Evolutionary conservation across 768 basidiomycete genomes (phyloP).

Genomic region (Hypsizygus marmoreus): DNA sequence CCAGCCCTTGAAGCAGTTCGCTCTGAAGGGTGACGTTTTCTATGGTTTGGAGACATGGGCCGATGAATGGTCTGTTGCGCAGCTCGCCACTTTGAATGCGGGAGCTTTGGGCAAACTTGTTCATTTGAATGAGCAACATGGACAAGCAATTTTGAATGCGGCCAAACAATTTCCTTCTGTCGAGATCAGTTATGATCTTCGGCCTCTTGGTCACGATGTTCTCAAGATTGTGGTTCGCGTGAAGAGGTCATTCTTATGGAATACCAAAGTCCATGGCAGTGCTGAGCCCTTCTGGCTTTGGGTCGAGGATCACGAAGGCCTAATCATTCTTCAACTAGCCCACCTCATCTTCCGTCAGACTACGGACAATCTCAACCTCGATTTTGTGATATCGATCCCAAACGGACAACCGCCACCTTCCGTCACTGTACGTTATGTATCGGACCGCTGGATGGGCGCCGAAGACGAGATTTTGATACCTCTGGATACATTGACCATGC

Average conservation of each 20-base stretch:
- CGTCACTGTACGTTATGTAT: constrained; percentile 77
- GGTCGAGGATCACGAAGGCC: constrained; percentile 85
- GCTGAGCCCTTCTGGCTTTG: constrained; percentile 94
- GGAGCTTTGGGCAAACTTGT: constrained; percentile 75
- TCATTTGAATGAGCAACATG: constrained; percentile 85
- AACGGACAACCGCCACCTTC: constrained; percentile 57
- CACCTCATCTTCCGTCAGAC: constrained; percentile 72
- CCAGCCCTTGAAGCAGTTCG: constrained; percentile 84
- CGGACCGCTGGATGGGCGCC: constrained; percentile 92
- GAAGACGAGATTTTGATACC: constrained; percentile 71
- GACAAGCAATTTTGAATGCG: constrained; percentile 72
- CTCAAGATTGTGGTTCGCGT: constrained; percentile 74
- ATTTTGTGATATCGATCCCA: constrained; percentile 81
- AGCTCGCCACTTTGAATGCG: constrained; percentile 69
- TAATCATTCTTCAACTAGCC: constrained; percentile 79
- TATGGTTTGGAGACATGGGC: constrained; percentile 80
- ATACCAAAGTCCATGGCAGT: constrained; percentile 66
- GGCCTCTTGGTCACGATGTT: constrained; percentile 83
- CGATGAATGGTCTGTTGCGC: constrained; percentile 74
- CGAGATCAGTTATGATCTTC: constrained; percentile 64
- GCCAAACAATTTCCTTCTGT: constrained; percentile 85
- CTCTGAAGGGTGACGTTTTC: constrained; percentile 74
- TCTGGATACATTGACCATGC: constrained; percentile 77
- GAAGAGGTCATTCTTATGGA: constrained; percentile 79
- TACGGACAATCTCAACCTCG: constrained; percentile 58